Conservation (phyloP, 371 early-diverging fungal species). For the Circinella minor region DNA sequence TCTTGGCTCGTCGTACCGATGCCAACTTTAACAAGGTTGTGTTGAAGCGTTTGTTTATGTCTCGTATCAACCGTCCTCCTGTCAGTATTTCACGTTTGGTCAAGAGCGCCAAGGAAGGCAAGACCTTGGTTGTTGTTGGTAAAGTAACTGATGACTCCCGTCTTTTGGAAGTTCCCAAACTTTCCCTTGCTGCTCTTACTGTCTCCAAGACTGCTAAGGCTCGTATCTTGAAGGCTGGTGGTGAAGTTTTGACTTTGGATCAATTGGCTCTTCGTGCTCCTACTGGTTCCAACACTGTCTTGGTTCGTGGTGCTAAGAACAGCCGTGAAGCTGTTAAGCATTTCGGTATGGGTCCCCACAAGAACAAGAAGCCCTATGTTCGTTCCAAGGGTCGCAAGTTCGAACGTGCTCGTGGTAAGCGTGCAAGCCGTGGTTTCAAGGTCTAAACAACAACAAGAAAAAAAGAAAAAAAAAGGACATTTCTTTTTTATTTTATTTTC, state of each 20-base stretch:
- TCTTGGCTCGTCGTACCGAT: conserved; percentile 98
- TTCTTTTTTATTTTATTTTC: background rate
- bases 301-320: conserved; percentile 93
- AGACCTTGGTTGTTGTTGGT: conserved; percentile 93
- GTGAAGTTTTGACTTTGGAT: conserved; percentile 97
- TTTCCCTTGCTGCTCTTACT: conserved; percentile 94
- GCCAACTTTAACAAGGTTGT: conserved; percentile 98
- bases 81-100: conserved; percentile 90
- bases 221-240: conserved; percentile 97
- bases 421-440: conserved; percentile 96
- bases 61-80: conserved; percentile 96
- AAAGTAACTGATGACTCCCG: conserved; percentile 97
- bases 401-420: conserved; percentile 98
- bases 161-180: conserved; percentile 92
- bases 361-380: conserved; percentile 89
- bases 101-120: conserved; percentile 70
- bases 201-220: conserved; percentile 96
- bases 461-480: background rate
- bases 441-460: conserved; percentile 51
- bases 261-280: conserved; percentile 98
- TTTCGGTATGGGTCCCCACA: conserved; percentile 78
- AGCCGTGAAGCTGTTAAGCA: conserved; percentile 96
- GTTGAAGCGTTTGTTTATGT: conserved; percentile 98
- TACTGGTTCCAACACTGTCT: conserved; percentile 93
- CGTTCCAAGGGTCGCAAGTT: conserved; percentile 99